Percentiles rank a stretch among this genome's conserved stretches.
These are phyloP conservation scores for Beauveria brongniartii DNA, from an alignment of 2,329 filamentous ascomycete species.

Conservation along the genomic window DNA sequence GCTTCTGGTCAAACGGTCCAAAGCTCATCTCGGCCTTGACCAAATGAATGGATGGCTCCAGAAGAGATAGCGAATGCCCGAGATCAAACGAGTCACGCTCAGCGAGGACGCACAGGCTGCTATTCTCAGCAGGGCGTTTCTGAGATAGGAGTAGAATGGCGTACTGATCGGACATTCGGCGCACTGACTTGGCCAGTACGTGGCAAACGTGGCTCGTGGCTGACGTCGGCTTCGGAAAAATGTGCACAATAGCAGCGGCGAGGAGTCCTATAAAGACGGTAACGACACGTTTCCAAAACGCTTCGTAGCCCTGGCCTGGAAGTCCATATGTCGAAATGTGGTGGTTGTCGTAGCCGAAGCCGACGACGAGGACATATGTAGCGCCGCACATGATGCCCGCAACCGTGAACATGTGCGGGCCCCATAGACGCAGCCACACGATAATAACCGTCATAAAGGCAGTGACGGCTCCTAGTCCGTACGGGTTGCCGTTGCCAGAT, in stretches of 20 bases:
- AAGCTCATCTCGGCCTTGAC: constrained; percentile 24
- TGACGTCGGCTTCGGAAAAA: constrained; percentile 39
- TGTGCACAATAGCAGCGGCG: constrained; percentile 34
- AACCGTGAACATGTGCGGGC: constrained; percentile 19
- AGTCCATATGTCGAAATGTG: constrained; percentile 36
- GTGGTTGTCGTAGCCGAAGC: constrained; percentile 37
- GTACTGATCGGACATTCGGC: constrained; percentile 39
- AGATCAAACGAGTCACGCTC: constrained; percentile 24
- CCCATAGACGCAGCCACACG: constrained; percentile 28
- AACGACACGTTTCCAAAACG: constrained; percentile 39
- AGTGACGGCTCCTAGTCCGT: constrained; percentile 39
- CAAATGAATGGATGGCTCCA: constrained; percentile 19
- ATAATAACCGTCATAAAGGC: constrained; percentile 27
- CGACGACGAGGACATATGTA: constrained; percentile 35
- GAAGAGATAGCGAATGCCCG: constrained; percentile 18
- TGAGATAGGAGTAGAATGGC: constrained; percentile 33
- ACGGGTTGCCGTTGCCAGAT: constrained; percentile 38
- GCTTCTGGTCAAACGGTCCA: constrained; percentile 24
- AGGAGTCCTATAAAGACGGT: constrained; percentile 36
- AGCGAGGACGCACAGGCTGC: constrained; percentile 23
- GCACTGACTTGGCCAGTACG: constrained; percentile 33
- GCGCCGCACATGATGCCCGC: constrained; percentile 25
- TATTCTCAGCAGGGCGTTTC: constrained; percentile 20
- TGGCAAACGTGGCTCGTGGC: constrained; percentile 36
- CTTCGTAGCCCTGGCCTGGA: constrained; percentile 36